Base-by-base conservation (phyloP, 2,329 filamentous ascomycete species). In the Aspergillus sp. region DNA sequence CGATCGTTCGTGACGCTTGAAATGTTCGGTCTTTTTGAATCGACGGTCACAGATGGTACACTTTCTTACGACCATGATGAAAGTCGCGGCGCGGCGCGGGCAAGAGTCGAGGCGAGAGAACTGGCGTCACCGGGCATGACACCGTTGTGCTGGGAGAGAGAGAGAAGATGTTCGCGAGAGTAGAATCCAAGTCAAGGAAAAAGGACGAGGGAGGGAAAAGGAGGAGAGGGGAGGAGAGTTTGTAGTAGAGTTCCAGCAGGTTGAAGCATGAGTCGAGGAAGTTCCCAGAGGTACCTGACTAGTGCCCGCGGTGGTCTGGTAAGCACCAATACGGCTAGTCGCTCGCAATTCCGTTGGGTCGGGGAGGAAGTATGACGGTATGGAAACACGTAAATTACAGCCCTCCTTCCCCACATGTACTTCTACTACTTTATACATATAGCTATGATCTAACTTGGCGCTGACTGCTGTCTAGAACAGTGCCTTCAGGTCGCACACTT, bases 21-120 rank as follows among this genome's bases (percentile, higher is more conserved):
- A 76, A 65, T 81, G 79, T 61, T 81, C 79, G 26, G 76, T 78
- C 66, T 82, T 82, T 55, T 77, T 79, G 68, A 81, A 82, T 55
- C 76, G 77, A 56, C 78, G 75, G 56, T 80, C 79, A 70, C 79
- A 82, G 50, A 76, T 73, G 47, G 63, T 69, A 55, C 74, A 76
- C 62, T 75, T 73, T 63, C 68, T 69, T 49, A 73, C 63, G 55
- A 75, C 70, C 72, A 74, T 74, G 63, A 60, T 62, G 60, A 45
- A 48, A 47, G 49, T 56, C 45, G 51, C 57, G 14, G 33, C 40
- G 43, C 32, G 41, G 45, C 44, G 42, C 55, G 57, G 44, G 17
- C 44, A 26, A 33, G 33, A 14, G 16, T 51, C 33, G 30, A 24
- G 42, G 36, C 22, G 32, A 17, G 32, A n/a, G 16, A 19, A 36